A percentile compares a stretch with the other conserved stretches of the same genome.
Evolutionary conservation across 371 early-diverging fungal species (phyloP).

Genomic region (Paraphysoderma sedebokerense): DNA sequence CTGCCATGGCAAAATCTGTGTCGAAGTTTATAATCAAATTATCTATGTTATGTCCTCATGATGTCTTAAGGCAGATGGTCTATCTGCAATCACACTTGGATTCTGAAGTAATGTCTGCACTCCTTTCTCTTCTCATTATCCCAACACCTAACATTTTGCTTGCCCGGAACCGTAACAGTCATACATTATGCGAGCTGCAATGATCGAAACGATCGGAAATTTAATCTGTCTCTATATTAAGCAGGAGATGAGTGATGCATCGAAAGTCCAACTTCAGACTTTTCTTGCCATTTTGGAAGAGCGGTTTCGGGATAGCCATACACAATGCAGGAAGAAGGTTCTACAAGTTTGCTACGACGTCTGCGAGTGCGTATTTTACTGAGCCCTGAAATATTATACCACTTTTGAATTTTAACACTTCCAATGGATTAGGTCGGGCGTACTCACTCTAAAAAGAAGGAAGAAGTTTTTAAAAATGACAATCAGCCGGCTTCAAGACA

Average conservation of each 20-base stretch:
- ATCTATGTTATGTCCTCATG: conserved; percentile 62
- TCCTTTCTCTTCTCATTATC: background rate
- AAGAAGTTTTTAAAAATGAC: conserved; percentile 45
- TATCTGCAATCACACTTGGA: conserved; percentile 65
- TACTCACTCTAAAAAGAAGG: conserved; percentile 32
- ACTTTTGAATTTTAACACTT: background rate
- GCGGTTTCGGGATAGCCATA: conserved; percentile 68
- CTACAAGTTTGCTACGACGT: conserved; percentile 69
- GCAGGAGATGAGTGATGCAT: conserved; percentile 39
- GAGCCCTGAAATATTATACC: background rate
- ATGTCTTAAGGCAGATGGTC: conserved; percentile 68
- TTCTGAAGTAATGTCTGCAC: conserved; percentile 42
- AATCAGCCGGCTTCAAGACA: conserved; percentile 71
- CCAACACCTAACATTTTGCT: background rate
- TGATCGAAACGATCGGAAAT: conserved; percentile 73
- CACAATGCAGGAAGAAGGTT: conserved; percentile 64
- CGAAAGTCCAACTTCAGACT: conserved; percentile 18
- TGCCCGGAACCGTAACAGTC: conserved; percentile 46
- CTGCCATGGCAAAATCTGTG: conserved; percentile 61
- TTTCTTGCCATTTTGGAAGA: conserved; percentile 79
- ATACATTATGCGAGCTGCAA: conserved; percentile 59
- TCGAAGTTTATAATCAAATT: conserved; percentile 59
- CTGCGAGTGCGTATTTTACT: conserved; percentile 39
- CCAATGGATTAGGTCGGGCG: conserved; percentile 1
- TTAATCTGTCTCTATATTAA: conserved; percentile 51